These are phyloP conservation scores for Auricularia cornea DNA, from an alignment of 768 basidiomycete genomes.

Conservation along the genomic window DNA sequence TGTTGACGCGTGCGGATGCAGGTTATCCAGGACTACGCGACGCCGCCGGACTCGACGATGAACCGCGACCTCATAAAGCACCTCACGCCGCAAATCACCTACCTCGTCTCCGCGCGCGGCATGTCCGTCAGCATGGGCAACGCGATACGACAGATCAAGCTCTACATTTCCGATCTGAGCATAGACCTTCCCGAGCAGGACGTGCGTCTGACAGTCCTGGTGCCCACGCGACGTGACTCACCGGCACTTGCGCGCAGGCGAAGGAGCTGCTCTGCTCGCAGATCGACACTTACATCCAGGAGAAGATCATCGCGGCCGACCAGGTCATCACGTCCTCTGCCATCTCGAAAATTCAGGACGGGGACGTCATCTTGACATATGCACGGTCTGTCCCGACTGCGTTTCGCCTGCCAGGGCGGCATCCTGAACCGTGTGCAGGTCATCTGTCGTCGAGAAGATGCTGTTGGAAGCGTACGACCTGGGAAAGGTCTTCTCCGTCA, in stretches of 20 bases:
- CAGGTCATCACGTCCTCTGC: constrained; percentile 87
- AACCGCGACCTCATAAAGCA: constrained; percentile 88
- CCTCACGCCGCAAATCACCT: constrained; percentile 86
- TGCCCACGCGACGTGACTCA: constrained; percentile 2
- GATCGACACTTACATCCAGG: constrained; percentile 90
- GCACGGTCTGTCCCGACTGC: constrained; percentile 51
- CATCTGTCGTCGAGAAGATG: constrained; percentile 89
- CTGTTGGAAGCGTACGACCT: constrained; percentile 66
- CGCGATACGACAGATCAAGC: constrained; percentile 86
- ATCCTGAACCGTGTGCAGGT: constrained; percentile 49
- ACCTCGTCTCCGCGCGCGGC: constrained; percentile 78
- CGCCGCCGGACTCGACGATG: constrained; percentile 78
- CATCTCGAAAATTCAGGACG: constrained; percentile 88
- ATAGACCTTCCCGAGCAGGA: constrained; percentile 94
- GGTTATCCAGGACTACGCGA: constrained; percentile 88
- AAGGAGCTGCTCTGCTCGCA: constrained; percentile 74
- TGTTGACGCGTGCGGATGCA: constrained; percentile 23
- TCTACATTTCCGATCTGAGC: constrained; percentile 87
- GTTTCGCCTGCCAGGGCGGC: background rate
- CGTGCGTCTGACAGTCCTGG: constrained; percentile 38
- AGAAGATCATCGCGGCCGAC: constrained; percentile 88
- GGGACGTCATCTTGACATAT: constrained; percentile 87
- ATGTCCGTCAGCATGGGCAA: constrained; percentile 95
- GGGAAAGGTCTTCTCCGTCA: constrained; percentile 77
- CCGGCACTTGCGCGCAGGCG: constrained; percentile 43